Conservation (phyloP, 768 basidiomycete species). For the Tricholomella constricta region DNA sequence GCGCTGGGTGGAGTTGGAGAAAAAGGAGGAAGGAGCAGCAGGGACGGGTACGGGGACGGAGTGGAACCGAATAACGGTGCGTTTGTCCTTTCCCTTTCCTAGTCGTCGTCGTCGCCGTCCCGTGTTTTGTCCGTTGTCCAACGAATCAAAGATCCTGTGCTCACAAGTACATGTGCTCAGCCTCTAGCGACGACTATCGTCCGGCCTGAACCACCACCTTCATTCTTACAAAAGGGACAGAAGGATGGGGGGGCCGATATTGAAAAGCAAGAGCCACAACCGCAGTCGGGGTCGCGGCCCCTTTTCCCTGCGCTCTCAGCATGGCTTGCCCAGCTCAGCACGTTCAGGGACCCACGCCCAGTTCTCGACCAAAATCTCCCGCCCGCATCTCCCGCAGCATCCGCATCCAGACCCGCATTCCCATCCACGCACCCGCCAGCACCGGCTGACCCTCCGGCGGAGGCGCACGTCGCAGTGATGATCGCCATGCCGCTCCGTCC, state of each 20-base stretch:
- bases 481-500: slow-evolving; percentile 46
- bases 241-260: too few species aligned
- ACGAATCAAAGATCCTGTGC: too few species aligned
- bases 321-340: slow-evolving; percentile 8
- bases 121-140: too few species aligned
- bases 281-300: not conserved
- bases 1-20: slow-evolving; percentile 12
- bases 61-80: not conserved
- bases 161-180: not conserved
- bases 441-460: slow-evolving; percentile 19
- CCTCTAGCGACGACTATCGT: not conserved
- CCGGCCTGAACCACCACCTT: not conserved
- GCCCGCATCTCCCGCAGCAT: too few species aligned
- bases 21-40: not conserved
- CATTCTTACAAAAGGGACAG: not conserved
- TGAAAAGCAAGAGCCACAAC: too few species aligned
- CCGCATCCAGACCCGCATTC: too few species aligned
- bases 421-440: too few species aligned
- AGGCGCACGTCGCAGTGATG: slow-evolving; percentile 42
- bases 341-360: not conserved
- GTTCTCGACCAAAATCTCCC: too few species aligned
- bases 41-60: slow-evolving; percentile 3
- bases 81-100: not conserved
- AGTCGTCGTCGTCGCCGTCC: not conserved
- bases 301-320: slow-evolving; percentile 13